Conservation (phyloP, 2,329 filamentous ascomycete genomes). For the Fusarium floridanum region DNA sequence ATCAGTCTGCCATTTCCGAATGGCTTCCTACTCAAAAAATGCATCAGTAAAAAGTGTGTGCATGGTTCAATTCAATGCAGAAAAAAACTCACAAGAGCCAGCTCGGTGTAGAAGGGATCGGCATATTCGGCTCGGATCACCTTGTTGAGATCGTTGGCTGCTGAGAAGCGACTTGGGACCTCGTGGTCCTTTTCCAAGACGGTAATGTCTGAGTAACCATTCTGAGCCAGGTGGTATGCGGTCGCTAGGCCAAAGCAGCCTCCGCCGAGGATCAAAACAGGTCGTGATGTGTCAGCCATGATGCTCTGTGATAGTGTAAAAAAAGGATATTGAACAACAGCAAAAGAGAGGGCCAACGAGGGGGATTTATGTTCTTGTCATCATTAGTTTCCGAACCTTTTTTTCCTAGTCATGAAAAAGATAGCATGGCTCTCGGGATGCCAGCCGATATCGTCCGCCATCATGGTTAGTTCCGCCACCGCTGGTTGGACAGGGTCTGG, state of each 20-base stretch:
- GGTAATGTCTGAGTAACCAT: conserved; percentile 28
- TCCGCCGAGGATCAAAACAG: conserved; percentile 27
- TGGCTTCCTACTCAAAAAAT: conserved; percentile 12
- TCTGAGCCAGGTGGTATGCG: conserved; percentile 19
- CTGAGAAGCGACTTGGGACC: conserved; percentile 25
- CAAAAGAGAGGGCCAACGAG: background rate
- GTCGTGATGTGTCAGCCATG: conserved; percentile 20
- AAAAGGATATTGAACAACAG: background rate
- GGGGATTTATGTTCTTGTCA: background rate
- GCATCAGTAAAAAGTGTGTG: background rate
- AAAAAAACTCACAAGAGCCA: background rate
- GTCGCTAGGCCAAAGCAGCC: conserved; percentile 30
- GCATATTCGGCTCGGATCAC: conserved; percentile 34
- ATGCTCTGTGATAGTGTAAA: background rate
- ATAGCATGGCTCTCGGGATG: conserved; percentile 19
- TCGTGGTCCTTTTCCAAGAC: conserved; percentile 29
- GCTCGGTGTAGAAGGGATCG: conserved; percentile 25
- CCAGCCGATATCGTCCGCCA: background rate
- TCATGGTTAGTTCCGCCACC: background rate
- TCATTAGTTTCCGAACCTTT: background rate
- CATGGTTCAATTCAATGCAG: accelerated
- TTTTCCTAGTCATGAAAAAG: background rate
- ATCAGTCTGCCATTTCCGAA: conserved; percentile 31
- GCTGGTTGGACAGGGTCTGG: conserved; percentile 9
- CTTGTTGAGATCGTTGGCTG: conserved; percentile 32